phyloP scores from a whole-genome alignment of 2,329 filamentous ascomycete genomes.

The Penicillium brevicompactum region DNA sequence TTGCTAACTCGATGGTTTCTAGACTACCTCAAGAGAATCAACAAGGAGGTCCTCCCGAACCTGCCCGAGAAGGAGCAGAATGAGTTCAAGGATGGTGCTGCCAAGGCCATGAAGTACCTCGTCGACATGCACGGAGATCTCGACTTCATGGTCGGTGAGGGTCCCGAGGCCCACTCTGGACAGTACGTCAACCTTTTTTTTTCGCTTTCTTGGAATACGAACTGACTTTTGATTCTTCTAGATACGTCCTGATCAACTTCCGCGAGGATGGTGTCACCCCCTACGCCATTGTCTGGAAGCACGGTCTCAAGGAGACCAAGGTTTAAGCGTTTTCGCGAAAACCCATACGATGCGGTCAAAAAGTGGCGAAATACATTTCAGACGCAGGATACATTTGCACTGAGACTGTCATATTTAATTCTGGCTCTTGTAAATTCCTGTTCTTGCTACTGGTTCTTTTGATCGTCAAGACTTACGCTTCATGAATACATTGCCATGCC shows the following conservation, averaged over 20 bases:
- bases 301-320: constrained; percentile 87
- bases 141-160: constrained; percentile 89
- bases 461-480: constrained; percentile 38
- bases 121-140: constrained; percentile 93
- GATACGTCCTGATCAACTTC: constrained; percentile 93
- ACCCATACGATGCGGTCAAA: constrained; percentile 26
- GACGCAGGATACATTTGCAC: constrained; percentile 17
- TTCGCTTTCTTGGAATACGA: neutral
- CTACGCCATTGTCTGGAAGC: constrained; percentile 91
- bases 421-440: constrained; percentile 25
- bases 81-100: constrained; percentile 60
- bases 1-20: neutral
- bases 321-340: constrained; percentile 61
- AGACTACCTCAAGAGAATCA: constrained; percentile 90
- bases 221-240: constrained; percentile 36
- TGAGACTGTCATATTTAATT: constrained; percentile 21
- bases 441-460: constrained; percentile 29
- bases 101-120: constrained; percentile 76
- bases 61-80: constrained; percentile 68
- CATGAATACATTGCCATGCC: constrained; percentile 38
- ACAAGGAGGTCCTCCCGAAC: constrained; percentile 47
- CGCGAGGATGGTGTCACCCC: constrained; percentile 93
- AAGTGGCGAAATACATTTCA: constrained; percentile 17
- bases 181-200: neutral
- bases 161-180: neutral